Percentiles rank a stretch among this genome's conserved stretches.
Conservation (phyloP, 2,329 filamentous ascomycete genomes). For the Fusarium solani-melongenae region DNA sequence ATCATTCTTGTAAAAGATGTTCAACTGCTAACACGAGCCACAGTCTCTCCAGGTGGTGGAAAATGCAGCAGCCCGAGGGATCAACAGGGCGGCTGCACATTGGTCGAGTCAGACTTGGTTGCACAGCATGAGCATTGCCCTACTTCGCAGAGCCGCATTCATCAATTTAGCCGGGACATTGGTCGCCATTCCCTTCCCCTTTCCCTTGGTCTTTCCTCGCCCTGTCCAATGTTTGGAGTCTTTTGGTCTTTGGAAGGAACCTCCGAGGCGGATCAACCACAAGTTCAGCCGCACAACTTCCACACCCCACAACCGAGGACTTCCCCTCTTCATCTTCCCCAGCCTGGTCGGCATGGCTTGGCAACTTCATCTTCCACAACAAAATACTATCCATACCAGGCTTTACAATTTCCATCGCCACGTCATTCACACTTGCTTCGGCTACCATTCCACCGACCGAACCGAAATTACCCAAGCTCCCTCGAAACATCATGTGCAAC, state of each 20-base stretch:
- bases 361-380: neutral
- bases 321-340: neutral
- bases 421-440: neutral
- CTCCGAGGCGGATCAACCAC: neutral
- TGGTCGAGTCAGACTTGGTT: neutral
- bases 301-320: neutral
- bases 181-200: neutral
- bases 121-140: neutral
- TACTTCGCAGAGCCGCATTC: neutral
- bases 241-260: neutral
- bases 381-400: neutral
- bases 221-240: neutral
- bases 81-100: neutral
- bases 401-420: neutral
- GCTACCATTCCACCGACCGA: neutral
- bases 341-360: neutral
- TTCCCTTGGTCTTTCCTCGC: neutral
- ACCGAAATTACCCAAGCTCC: neutral
- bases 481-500: neutral
- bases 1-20: neutral
- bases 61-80: neutral
- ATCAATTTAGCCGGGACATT: neutral
- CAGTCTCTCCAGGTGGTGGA: neutral
- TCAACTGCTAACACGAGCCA: neutral
- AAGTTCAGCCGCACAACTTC: neutral